Conservation (phyloP, 352 stramenopile species). For the Globisporangium nodosum region DNA sequence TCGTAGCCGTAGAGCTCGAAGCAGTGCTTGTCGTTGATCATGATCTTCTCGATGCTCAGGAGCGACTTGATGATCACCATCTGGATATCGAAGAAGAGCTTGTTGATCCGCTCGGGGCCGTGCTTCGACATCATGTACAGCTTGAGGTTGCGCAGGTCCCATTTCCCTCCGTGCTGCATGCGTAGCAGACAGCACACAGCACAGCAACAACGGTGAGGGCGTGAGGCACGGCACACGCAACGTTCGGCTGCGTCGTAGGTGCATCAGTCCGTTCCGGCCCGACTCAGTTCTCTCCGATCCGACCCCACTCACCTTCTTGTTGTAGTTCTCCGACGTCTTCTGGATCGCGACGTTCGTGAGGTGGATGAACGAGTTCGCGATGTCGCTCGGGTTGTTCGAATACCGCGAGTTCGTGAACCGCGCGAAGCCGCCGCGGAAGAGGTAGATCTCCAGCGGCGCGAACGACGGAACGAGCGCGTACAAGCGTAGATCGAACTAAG, state of each 20-base stretch:
- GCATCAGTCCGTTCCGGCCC: neutral
- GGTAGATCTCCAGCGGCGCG: conserved; percentile 87
- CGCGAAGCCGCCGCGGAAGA: conserved; percentile 89
- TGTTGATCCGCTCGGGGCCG: conserved; percentile 68
- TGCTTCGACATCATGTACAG: conserved; percentile 90
- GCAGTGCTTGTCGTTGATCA: conserved; percentile 95
- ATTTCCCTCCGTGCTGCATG: conserved; percentile 84
- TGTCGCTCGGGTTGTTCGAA: conserved; percentile 84
- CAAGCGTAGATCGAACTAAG: conserved; percentile 88
- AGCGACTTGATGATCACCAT: conserved; percentile 85
- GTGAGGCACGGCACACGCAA: neutral
- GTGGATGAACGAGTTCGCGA: conserved; percentile 91
- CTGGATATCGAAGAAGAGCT: conserved; percentile 90
- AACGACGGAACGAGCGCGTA: conserved; percentile 94
- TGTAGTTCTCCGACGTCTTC: conserved; percentile 93
- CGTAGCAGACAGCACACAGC: neutral
- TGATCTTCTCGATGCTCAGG: conserved; percentile 89
- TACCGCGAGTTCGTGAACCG: conserved; percentile 91
- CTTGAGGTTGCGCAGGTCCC: conserved; percentile 89
- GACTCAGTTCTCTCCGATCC: neutral
- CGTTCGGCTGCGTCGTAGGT: neutral
- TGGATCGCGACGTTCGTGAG: conserved; percentile 94
- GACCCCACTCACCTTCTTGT: conserved; percentile 50
- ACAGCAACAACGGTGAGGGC: neutral
- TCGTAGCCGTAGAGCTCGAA: conserved; percentile 95